Evolutionary conservation across 2,329 filamentous ascomycete species (phyloP).

Genomic region (Colletotrichum incanum): DNA sequence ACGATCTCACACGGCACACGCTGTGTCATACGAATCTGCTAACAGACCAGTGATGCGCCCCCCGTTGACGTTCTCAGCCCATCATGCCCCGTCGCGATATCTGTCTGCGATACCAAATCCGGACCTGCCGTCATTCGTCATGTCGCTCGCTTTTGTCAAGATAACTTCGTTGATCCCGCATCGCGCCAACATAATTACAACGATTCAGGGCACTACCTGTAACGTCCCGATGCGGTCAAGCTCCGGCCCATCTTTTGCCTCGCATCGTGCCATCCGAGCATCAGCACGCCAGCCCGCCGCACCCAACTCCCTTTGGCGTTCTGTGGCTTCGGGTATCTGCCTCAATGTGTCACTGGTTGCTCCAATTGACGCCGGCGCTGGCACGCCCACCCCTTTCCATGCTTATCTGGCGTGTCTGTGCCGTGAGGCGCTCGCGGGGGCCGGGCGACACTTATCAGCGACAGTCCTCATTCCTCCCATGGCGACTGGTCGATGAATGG

Average conservation of each 20-base stretch:
- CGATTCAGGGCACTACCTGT: constrained; percentile 8
- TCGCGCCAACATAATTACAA: neutral
- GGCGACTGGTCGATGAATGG: neutral
- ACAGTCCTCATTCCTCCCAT: constrained; percentile 5
- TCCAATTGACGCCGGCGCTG: constrained; percentile 10
- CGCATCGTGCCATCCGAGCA: constrained; percentile 24
- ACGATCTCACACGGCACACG: neutral
- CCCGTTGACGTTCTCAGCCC: neutral
- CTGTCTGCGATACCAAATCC: constrained; percentile 10
- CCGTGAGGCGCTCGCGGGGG: constrained; percentile 1
- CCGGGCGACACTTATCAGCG: neutral
- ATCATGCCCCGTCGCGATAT: constrained; percentile 17
- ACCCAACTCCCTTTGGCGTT: constrained; percentile 4
- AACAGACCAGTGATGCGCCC: constrained; percentile 8
- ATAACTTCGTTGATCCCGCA: constrained; percentile 8
- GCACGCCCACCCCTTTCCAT: constrained; percentile 1
- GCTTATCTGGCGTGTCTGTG: constrained; percentile 18
- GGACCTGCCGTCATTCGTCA: constrained; percentile 22
- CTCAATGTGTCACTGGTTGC: constrained; percentile 36
- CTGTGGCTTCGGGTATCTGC: constrained; percentile 40
- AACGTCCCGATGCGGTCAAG: constrained; percentile 13
- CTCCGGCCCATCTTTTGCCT: constrained; percentile 8
- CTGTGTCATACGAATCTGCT: constrained; percentile 33
- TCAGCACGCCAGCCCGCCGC: constrained; percentile 3
- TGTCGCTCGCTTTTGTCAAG: constrained; percentile 19